Conservation (phyloP, 1,284 basidiomycete genomes). For the Trametes versicolor region DNA sequence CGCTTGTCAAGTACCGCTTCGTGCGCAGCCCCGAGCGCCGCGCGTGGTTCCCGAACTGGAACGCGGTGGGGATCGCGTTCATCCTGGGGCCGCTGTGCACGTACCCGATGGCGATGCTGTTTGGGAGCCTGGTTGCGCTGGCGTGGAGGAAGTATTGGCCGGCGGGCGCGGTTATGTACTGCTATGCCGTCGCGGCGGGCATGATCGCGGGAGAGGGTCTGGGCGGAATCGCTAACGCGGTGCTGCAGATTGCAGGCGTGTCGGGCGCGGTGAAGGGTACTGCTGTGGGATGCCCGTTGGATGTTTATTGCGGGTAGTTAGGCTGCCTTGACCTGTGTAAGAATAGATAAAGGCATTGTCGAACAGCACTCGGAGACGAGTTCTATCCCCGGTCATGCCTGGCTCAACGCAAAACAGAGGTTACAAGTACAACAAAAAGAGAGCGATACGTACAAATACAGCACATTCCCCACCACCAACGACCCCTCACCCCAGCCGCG, state of each 20-base stretch:
- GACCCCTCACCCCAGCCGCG: slow-evolving; percentile 50
- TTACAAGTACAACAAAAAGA: neutral
- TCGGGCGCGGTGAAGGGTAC: slow-evolving; percentile 34
- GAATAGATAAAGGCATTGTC: neutral
- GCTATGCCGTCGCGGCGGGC: slow-evolving; percentile 38
- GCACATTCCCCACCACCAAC: too few species aligned
- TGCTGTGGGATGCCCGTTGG: slow-evolving; percentile 35
- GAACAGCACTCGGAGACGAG: neutral
- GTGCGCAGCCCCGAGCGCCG: slow-evolving; percentile 23
- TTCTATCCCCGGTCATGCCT: too few species aligned
- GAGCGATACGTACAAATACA: neutral
- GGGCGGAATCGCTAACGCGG: slow-evolving; percentile 37
- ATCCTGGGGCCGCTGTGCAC: slow-evolving; percentile 38
- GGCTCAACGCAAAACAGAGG: neutral
- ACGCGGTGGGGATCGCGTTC: slow-evolving; percentile 39
- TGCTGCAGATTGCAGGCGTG: slow-evolving; percentile 37
- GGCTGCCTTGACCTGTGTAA: neutral
- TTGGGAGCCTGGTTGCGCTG: slow-evolving; percentile 33
- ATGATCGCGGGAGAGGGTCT: slow-evolving; percentile 40
- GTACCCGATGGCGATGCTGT: slow-evolving; percentile 40
- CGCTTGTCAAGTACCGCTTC: slow-evolving; percentile 33
- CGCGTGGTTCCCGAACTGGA: slow-evolving; percentile 39
- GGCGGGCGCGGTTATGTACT: slow-evolving; percentile 29
- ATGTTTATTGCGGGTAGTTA: slow-evolving; percentile 32
- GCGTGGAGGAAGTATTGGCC: slow-evolving; percentile 33